phyloP scores from a whole-genome alignment of 768 basidiomycete species.

The Dentipellis fragilis region DNA sequence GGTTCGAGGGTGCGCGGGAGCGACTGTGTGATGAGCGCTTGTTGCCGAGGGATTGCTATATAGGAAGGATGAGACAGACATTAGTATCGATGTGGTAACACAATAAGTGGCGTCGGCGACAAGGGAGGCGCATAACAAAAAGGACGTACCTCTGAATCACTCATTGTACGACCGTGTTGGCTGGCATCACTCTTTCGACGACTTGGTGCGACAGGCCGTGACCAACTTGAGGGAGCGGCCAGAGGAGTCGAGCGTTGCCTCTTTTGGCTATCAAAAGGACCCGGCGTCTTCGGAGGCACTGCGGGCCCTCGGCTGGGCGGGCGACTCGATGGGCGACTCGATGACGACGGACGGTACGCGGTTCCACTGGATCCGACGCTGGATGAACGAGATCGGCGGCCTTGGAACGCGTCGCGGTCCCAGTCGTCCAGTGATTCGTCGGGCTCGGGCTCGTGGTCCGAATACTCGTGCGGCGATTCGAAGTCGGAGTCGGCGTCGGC shows the following conservation, averaged over 20 bases:
- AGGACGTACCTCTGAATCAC: conserved; percentile 63
- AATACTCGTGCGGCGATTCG: conserved; percentile 16
- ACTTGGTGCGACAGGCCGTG: conserved; percentile 54
- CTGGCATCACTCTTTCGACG: conserved; percentile 70
- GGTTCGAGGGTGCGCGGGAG: conserved; percentile 63
- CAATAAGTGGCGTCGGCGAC: background rate
- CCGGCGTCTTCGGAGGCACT: conserved; percentile 45
- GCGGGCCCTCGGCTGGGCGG: conserved; percentile 42
- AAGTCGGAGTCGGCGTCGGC: background rate
- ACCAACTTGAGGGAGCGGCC: conserved; percentile 67
- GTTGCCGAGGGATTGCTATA: conserved; percentile 22
- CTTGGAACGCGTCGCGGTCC: background rate
- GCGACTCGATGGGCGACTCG: conserved; percentile 31
- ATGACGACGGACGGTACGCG: conserved; percentile 18
- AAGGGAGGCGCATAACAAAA: background rate
- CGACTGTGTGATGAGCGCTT: conserved; percentile 30
- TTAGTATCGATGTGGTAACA: background rate
- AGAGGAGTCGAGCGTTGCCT: conserved; percentile 67
- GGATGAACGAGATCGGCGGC: conserved; percentile 38
- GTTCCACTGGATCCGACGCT: conserved; percentile 44
- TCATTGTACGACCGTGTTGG: conserved; percentile 34
- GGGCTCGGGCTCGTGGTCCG: conserved; percentile 32
- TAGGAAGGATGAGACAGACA: too few species aligned
- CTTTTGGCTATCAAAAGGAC: conserved; percentile 55
- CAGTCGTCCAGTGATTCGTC: conserved; percentile 10